These are phyloP conservation scores for Vaccinium corymbosum DNA, from an alignment of 148 eudicot genomes.

Conservation along the genomic window DNA sequence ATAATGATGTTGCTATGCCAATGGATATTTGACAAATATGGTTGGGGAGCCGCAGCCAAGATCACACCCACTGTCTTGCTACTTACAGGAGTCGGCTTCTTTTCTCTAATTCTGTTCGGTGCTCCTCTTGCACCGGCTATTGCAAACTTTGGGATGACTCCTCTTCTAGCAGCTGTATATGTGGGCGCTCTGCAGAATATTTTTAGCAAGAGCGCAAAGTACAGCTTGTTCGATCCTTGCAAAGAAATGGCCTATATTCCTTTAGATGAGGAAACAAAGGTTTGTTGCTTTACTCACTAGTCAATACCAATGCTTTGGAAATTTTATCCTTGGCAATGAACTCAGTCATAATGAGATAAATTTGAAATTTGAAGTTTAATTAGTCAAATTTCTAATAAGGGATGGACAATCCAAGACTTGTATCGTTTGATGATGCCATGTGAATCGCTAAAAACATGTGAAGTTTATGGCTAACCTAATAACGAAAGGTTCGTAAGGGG, in stretches of 20 bases:
- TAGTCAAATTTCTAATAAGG: neutral
- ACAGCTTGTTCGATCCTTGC: conserved; percentile 98
- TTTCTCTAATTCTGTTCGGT: conserved; percentile 83
- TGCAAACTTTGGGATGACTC: conserved; percentile 77
- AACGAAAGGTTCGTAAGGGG: too few species aligned
- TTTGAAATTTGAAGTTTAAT: neutral
- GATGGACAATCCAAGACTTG: neutral
- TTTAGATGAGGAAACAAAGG: conserved; percentile 98
- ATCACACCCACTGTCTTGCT: conserved; percentile 95
- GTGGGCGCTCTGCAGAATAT: conserved; percentile 98
- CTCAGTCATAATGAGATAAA: neutral
- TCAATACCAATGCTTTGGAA: neutral
- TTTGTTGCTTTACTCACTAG: conserved; percentile 23
- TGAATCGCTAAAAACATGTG: too few species aligned
- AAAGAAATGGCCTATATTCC: conserved; percentile 99
- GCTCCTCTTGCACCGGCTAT: conserved; percentile 65
- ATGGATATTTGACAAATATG: conserved; percentile 89
- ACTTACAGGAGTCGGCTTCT: conserved; percentile 87
- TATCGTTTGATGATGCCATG: too few species aligned
- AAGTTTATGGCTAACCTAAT: too few species aligned
- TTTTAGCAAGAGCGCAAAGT: conserved; percentile 98
- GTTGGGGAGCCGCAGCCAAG: conserved; percentile 97
- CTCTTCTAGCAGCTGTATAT: conserved; percentile 94
- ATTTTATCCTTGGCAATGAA: neutral
- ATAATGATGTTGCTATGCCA: conserved; percentile 94